Conservation (phyloP, 2,329 filamentous ascomycete species). For the Lasiodiplodia gonubiensis region DNA sequence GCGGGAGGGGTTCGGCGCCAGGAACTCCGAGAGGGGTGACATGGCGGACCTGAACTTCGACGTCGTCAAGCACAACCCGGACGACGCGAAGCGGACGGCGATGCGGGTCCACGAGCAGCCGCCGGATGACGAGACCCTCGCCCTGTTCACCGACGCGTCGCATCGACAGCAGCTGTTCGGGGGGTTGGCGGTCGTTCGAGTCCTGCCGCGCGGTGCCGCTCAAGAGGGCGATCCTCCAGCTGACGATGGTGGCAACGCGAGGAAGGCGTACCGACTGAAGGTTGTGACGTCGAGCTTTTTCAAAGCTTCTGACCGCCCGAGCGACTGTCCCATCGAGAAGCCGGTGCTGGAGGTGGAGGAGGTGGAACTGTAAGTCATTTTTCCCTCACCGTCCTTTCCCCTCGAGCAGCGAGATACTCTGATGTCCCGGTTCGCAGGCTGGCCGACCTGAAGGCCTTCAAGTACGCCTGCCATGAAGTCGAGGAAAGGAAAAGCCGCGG, state of each 20-base stretch:
- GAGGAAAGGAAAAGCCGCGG: background rate
- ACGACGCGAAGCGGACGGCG: background rate
- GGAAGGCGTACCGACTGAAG: background rate
- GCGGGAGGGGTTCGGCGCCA: background rate
- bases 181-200: background rate
- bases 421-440: background rate
- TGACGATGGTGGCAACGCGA: too few relatives aligned
- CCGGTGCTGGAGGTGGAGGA: background rate
- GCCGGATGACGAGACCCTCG: background rate
- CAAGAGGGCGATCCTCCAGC: background rate
- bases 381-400: background rate
- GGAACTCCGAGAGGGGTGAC: background rate
- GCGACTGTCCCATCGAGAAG: background rate
- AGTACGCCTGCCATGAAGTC: background rate
- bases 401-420: background rate
- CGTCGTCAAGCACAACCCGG: slow-evolving; percentile 4
- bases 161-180: too few relatives aligned
- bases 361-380: background rate
- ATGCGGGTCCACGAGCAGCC: background rate
- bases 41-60: background rate
- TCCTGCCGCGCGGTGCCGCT: background rate
- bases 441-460: background rate
- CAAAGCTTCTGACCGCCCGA: background rate
- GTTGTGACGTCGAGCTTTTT: background rate
- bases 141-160: background rate